Base-by-base conservation (phyloP, 2,329 filamentous ascomycete genomes). In the Aspergillus pseudonomiae region DNA sequence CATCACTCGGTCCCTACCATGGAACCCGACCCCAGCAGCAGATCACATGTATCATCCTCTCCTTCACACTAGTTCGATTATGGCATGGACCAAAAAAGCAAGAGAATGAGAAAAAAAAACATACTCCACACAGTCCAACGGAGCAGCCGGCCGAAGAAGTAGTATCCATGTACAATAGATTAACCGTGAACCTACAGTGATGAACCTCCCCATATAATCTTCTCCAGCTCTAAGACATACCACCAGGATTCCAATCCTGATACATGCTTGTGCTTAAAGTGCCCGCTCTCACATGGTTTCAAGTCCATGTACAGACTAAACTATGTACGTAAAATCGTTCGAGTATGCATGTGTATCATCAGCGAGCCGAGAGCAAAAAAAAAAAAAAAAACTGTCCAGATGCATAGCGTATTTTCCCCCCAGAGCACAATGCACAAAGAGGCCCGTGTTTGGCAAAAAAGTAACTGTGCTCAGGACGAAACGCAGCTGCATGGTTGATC, bases 391-490 rank as follows among this genome's bases (percentile, higher is more conserved):
- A 16, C 36, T 41, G 48, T 48, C 39, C 21, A 21, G n/a, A 26
- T 39, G 39, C 50, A 61, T 48, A 41, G n/a, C n/a, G 21, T n/a
- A 16, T 16, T 32, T 28, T 12, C 28, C 16, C 28, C 48, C 41
- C 28, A 24, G 19, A 65, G 65, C 63, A 67, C 65, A 62, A 65
- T 62, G 65, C 65, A 61, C 65, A 36, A 36, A 57, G 64, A 59
- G 65, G 65, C 52, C 65, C 64, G 65, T 67, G 65, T 67, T 48
- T 57, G 39, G 58, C 45, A 53, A 55, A 53, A 55, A 39, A 52
- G 26, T 30, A 52, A 30, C 28, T 52, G 28, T n/a, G 30, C 28
- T 32, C 16, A 5, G 48, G 7, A 32, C 7, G 16, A 30, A 52
- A 52, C 28, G 19, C 28, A 30, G 48, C 30, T 30, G 48, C 48